These are phyloP conservation scores for Erodium maritimum DNA, from an alignment of 345 rosid species.

Conservation along the genomic window DNA sequence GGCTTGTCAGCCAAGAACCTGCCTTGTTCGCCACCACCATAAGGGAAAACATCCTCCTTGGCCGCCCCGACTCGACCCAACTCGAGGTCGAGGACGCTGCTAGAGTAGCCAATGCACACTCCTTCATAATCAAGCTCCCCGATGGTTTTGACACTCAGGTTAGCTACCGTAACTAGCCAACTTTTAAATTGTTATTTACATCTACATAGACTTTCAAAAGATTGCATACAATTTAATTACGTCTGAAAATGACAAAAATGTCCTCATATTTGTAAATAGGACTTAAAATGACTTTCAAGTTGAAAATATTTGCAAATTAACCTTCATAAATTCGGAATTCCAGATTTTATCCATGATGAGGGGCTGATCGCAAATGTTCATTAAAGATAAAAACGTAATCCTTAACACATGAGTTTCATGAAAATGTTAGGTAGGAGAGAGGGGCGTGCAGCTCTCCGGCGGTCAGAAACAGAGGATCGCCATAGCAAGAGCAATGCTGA, in stretches of 20 bases:
- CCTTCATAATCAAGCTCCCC: conserved; percentile 80
- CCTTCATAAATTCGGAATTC: no score
- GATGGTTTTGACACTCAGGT: conserved; percentile 96
- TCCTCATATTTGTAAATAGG: no score
- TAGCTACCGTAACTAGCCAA: conserved; percentile 2
- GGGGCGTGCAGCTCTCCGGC: conserved; percentile 93
- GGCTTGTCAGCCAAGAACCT: conserved; percentile 97
- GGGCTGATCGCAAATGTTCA: no score
- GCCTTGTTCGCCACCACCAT: conserved; percentile 89
- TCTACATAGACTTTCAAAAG: no score
- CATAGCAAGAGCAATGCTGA: conserved; percentile 94
- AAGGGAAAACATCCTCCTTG: conserved; percentile 82
- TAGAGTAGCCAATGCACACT: conserved; percentile 90
- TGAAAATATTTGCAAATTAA: no score
- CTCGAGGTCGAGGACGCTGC: conserved; percentile 91
- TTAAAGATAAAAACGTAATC: no score
- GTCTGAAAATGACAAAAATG: no score
- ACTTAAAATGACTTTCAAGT: no score
- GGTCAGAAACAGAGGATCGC: conserved; percentile 98
- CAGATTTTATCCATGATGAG: no score
- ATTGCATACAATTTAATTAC: no score
- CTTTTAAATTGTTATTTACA: not conserved
- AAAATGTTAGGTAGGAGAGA: conserved; percentile 84
- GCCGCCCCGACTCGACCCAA: conserved; percentile 72
- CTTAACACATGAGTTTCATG: not conserved